A percentile compares a stretch with the other conserved stretches of the same genome.
Conservation (phyloP, 1,284 basidiomycete genomes). For the Mycena sp. region DNA sequence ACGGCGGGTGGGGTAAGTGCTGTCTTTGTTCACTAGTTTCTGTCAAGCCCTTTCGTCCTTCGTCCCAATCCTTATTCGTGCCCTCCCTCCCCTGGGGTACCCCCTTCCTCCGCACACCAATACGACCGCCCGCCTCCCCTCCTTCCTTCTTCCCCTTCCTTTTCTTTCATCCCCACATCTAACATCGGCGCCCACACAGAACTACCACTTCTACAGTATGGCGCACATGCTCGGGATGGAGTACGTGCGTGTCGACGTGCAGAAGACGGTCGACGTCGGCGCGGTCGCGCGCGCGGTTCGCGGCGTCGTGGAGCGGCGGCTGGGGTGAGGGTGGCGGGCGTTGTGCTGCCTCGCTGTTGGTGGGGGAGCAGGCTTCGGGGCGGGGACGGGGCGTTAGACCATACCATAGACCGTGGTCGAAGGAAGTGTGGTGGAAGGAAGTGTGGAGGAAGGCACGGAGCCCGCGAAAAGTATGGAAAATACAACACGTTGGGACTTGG, state of each 20-base stretch:
- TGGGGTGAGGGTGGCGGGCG: background rate
- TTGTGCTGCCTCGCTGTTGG: too few species aligned
- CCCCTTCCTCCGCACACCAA: background rate
- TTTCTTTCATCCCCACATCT: background rate
- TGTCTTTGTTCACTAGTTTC: background rate
- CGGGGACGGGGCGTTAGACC: too few species aligned
- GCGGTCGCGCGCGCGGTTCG: constrained; percentile 19
- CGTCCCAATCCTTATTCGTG: background rate
- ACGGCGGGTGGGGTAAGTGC: constrained; percentile 22
- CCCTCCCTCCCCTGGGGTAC: background rate
- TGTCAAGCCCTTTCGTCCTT: background rate
- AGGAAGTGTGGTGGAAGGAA: too few species aligned
- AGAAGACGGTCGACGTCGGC: constrained; percentile 18
- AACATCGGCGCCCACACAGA: background rate
- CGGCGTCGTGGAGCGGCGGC: constrained; percentile 11
- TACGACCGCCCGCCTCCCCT: background rate
- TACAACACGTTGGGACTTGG: too few species aligned
- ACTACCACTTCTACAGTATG: constrained; percentile 31
- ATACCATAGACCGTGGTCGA: too few species aligned
- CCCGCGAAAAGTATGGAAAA: too few species aligned
- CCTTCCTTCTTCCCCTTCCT: background rate
- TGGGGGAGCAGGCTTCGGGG: too few species aligned
- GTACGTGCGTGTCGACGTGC: constrained; percentile 18
- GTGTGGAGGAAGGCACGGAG: too few species aligned
- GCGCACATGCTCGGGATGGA: constrained; percentile 29